Evolutionary conservation across 139 green algal species (phyloP).

Genomic region (Chlamydomonas eustigma): DNA sequence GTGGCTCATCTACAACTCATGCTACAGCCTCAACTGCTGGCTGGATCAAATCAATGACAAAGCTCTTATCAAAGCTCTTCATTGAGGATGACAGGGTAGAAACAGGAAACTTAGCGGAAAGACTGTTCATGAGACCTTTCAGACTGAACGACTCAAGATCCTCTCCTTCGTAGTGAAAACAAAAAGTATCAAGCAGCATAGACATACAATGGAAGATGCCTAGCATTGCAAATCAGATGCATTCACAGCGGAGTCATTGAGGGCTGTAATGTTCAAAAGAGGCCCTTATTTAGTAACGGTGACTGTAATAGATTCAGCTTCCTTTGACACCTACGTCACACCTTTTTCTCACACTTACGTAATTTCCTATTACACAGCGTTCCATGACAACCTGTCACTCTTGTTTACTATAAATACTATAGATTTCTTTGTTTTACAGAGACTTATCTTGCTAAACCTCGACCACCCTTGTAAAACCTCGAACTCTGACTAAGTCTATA

Average conservation of each 20-base stretch:
- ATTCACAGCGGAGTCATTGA: neutral
- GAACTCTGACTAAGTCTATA: neutral
- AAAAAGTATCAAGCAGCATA: neutral
- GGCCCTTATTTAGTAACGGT: neutral
- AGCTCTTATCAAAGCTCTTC: neutral
- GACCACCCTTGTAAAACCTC: too few relatives aligned
- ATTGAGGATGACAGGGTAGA: neutral
- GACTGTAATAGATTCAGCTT: too few relatives aligned
- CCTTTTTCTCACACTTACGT: too few relatives aligned
- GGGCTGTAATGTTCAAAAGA: neutral
- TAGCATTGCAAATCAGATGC: neutral
- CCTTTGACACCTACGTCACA: too few relatives aligned
- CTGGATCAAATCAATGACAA: neutral
- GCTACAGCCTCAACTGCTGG: too few relatives aligned
- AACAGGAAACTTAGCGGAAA: neutral
- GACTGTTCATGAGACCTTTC: neutral
- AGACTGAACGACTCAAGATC: neutral
- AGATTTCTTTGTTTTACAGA: neutral
- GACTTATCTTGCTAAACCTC: neutral
- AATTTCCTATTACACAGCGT: too few relatives aligned
- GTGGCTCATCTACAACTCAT: too few relatives aligned
- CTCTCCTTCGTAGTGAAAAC: neutral
- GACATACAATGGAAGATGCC: neutral
- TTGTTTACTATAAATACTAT: neutral
- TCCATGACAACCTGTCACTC: neutral